Percentiles rank a stretch among this genome's conserved stretches.
Evolutionary conservation across 306 rosid species (phyloP).

Genomic region (Corylus americana): DNA sequence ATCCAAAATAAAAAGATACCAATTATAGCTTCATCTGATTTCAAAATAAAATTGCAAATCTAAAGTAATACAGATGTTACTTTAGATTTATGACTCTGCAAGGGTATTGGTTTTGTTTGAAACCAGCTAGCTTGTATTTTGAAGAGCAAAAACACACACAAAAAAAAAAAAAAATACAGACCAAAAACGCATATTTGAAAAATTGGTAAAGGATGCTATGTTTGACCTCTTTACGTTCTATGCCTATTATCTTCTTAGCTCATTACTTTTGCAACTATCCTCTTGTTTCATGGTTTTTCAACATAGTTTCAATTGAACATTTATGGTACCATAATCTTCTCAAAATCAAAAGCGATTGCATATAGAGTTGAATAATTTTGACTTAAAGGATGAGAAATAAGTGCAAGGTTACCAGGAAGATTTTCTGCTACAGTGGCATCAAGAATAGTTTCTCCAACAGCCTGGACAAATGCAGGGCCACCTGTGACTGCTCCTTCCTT

Average conservation of each 20-base stretch:
- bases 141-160: background rate
- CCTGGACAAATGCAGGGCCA: conserved; percentile 92
- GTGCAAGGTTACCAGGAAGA: conserved; percentile 68
- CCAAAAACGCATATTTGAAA: background rate
- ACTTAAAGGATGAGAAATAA: conserved; percentile 16
- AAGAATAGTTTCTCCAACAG: conserved; percentile 82
- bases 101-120: background rate
- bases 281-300: background rate
- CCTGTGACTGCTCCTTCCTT: conserved; percentile 98
- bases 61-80: background rate
- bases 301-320: background rate
- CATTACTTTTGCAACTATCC: background rate
- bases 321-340: background rate
- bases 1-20: background rate
- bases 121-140: background rate
- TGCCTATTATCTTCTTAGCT: background rate
- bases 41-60: background rate
- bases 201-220: background rate
- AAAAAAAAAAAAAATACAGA: too few relatives aligned
- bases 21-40: background rate
- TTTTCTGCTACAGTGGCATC: conserved; percentile 92
- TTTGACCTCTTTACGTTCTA: background rate
- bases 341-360: background rate
- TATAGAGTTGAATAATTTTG: background rate
- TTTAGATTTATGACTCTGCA: background rate